These are phyloP conservation scores for Ophiostoma angusticollis DNA, from an alignment of 2,329 filamentous ascomycete species.

Conservation along the genomic window DNA sequence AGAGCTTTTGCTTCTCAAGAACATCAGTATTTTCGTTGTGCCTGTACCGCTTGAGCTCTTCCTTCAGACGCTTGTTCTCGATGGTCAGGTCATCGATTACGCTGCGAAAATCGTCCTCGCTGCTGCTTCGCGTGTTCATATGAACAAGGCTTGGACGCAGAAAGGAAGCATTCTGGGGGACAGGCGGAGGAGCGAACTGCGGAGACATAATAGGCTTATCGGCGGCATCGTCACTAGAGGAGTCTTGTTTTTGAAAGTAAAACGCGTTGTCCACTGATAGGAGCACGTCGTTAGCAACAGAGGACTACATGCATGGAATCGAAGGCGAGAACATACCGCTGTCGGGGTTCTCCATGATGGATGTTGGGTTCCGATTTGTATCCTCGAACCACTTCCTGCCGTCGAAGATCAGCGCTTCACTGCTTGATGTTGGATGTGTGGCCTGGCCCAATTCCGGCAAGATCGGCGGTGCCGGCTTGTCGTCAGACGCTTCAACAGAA, in stretches of 20 bases:
- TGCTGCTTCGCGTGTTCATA: slow-evolving; percentile 38
- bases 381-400: no score
- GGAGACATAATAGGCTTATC: slow-evolving; percentile 14
- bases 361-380: no score
- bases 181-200: slow-evolving; percentile 8
- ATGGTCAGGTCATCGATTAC: slow-evolving; percentile 82
- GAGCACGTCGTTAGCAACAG: no score
- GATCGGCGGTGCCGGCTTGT: no score
- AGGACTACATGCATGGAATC: no score
- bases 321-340: no score
- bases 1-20: slow-evolving; percentile 62
- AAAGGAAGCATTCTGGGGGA: neutral
- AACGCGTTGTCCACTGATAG: no score
- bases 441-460: no score
- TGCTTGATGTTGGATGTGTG: no score
- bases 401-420: no score
- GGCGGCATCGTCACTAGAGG: slow-evolving; percentile 30
- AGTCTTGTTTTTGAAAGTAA: slow-evolving; percentile 42
- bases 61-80: slow-evolving; percentile 67
- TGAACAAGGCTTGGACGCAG: slow-evolving; percentile 1
- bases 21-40: slow-evolving; percentile 48
- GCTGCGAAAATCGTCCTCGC: slow-evolving; percentile 62
- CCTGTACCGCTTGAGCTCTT: slow-evolving; percentile 58
- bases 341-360: no score
- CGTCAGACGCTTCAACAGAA: no score